Evolutionary conservation across 768 basidiomycete species (phyloP).

Genomic region (Amanita fuliginea): DNA sequence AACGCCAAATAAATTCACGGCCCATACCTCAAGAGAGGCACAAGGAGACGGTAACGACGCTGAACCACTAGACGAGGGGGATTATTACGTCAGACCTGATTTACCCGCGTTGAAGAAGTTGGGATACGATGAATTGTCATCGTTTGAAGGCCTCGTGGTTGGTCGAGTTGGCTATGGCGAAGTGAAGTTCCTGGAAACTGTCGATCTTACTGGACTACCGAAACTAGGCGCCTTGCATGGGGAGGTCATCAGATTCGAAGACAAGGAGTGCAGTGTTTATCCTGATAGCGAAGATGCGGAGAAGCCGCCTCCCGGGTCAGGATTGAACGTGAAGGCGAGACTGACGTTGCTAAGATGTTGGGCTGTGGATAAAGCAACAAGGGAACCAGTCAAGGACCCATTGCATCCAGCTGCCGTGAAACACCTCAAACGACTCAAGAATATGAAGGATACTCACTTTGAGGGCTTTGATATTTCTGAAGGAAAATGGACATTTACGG

Average conservation of each 20-base stretch:
- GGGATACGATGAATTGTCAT: constrained; percentile 62
- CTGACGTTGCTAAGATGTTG: constrained; percentile 76
- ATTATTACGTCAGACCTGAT: constrained; percentile 86
- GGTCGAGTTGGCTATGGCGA: constrained; percentile 90
- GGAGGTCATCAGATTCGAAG: constrained; percentile 78
- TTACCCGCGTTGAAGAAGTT: constrained; percentile 59
- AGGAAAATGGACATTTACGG: constrained; percentile 90
- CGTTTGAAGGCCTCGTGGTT: constrained; percentile 70
- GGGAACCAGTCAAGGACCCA: constrained; percentile 80
- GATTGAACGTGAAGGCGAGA: constrained; percentile 80
- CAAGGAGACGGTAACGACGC: constrained; percentile 16
- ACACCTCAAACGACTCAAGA: constrained; percentile 71
- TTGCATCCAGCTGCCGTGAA: constrained; percentile 57
- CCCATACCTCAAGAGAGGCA: constrained; percentile 17
- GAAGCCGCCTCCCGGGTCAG: constrained; percentile 75
- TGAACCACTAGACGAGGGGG: constrained; percentile 61
- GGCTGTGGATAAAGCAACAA: constrained; percentile 83
- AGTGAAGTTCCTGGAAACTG: constrained; percentile 69
- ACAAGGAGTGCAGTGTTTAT: constrained; percentile 90
- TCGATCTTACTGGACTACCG: constrained; percentile 78
- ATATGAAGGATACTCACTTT: constrained; percentile 80
- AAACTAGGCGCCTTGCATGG: constrained; percentile 77
- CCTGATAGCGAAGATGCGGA: constrained; percentile 80
- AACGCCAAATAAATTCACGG: constrained; percentile 29
- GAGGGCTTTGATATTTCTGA: constrained; percentile 67